Conservation (phyloP, 306 rosid genomes). For the Sechiopsis laciniata region DNA sequence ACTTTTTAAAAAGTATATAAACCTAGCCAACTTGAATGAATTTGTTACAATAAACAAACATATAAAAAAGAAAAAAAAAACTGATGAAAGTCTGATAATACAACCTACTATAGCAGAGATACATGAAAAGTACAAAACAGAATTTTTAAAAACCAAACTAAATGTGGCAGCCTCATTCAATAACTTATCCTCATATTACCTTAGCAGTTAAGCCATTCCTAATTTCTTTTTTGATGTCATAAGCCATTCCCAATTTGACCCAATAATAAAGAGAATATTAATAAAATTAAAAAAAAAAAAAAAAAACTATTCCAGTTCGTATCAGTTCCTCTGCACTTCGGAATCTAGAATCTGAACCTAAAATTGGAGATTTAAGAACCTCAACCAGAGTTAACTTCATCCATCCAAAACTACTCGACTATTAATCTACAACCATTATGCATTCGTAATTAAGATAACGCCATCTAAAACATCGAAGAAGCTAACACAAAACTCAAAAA, state of each 20-base stretch:
- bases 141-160: too few species aligned
- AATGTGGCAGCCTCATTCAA: background rate
- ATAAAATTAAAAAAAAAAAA: background rate
- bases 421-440: background rate
- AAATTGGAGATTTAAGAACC: background rate
- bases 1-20: background rate
- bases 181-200: too few species aligned
- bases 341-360: background rate
- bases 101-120: background rate
- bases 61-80: too few species aligned
- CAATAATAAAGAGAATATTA: background rate
- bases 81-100: background rate
- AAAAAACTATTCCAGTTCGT: background rate
- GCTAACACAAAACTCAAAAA: constrained; percentile 1
- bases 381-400: too few species aligned
- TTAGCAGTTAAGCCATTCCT: too few species aligned
- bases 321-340: background rate
- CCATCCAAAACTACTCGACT: background rate
- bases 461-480: background rate
- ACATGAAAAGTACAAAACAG: background rate
- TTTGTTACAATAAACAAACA: background rate
- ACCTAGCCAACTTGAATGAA: background rate
- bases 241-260: background rate
- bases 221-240: too few species aligned
- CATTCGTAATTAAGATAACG: too few species aligned